A percentile compares a stretch with the other conserved stretches of the same genome.
Conservation (phyloP, 768 basidiomycete species). For the Boletus reticulatus region DNA sequence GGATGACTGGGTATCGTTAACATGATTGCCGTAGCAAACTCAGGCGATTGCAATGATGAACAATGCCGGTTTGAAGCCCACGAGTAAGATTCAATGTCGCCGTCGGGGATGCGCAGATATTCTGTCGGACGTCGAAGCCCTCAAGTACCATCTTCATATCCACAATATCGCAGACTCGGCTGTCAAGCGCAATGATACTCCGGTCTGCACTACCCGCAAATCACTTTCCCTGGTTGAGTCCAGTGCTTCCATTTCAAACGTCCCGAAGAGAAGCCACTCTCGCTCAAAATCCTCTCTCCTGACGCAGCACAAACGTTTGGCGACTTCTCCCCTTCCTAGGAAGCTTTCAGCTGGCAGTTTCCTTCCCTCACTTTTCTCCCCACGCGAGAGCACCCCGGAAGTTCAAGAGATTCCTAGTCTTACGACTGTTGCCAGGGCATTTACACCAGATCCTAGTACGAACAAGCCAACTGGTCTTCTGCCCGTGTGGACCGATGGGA, state of each 20-base stretch:
- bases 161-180: conserved; percentile 46
- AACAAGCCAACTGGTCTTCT: neutral
- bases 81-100: conserved; percentile 39
- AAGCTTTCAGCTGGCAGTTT: conserved; percentile 17
- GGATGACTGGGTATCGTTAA: neutral
- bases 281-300: conserved; percentile 20
- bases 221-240: neutral
- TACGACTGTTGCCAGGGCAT: conserved; percentile 8
- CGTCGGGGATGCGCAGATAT: conserved; percentile 46
- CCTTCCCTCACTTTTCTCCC: conserved; percentile 15
- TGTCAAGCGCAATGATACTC: neutral
- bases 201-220: neutral
- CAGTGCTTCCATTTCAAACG: neutral
- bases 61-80: conserved; percentile 26
- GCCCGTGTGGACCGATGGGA: neutral
- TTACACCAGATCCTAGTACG: conserved; percentile 2
- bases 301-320: neutral
- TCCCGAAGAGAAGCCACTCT: conserved; percentile 6
- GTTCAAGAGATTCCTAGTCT: conserved; percentile 6
- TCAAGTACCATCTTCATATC: conserved; percentile 55
- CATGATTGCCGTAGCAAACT: conserved; percentile 13
- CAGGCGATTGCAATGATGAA: conserved; percentile 28
- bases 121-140: conserved; percentile 40
- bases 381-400: conserved; percentile 2
- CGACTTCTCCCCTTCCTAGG: conserved; percentile 2